Conservation (phyloP, 148 eudicot genomes). For the Vaccinium vitisidaea region DNA sequence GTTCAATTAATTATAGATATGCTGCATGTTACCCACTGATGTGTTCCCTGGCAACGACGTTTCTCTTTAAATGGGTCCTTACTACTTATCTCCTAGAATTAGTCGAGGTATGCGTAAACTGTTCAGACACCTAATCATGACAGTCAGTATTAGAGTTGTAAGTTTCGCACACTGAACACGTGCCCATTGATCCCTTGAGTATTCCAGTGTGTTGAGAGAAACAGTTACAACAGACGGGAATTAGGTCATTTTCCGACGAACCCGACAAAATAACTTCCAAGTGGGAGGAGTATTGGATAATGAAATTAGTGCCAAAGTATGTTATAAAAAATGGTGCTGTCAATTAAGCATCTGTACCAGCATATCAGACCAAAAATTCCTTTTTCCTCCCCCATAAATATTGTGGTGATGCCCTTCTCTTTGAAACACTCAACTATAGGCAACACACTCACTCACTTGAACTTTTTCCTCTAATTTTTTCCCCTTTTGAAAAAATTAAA, state of each 20-base stretch:
- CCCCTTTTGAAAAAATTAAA: conserved; percentile 5
- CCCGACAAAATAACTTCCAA: conserved; percentile 31
- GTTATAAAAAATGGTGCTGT: conserved; percentile 65
- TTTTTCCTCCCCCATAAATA: conserved; percentile 48
- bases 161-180: not conserved
- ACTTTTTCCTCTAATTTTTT: not conserved
- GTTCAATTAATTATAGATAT: no score
- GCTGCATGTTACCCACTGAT: not conserved
- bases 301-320: conserved; percentile 36
- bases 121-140: not conserved
- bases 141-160: no score
- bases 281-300: conserved; percentile 53
- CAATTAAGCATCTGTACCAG: conserved; percentile 35
- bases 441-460: conserved; percentile 6
- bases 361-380: conserved; percentile 21
- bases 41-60: not conserved
- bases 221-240: conserved; percentile 10
- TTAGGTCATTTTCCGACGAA: conserved; percentile 35
- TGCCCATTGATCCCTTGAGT: not conserved
- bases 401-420: conserved; percentile 29
- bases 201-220: not conserved
- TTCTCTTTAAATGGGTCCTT: no score
- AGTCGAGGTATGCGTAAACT: no score
- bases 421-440: conserved; percentile 38
- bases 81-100: no score